Percentiles rank a stretch among this genome's conserved stretches.
Conservation (phyloP, 805 yeast genomes). For the Soucietia sequanensis region DNA sequence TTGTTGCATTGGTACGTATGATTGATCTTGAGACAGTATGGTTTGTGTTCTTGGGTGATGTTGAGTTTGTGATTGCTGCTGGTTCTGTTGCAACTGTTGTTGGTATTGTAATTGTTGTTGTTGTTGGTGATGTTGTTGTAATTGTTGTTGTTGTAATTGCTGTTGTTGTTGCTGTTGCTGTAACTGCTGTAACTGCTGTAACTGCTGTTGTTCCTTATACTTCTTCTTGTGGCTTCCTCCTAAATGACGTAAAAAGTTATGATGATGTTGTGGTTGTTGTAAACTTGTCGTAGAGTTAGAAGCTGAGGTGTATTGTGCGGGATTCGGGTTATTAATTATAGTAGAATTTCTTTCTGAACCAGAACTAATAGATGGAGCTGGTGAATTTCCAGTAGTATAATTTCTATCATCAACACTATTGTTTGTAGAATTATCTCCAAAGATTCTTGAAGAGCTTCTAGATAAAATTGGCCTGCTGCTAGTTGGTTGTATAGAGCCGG, state of each 20-base stretch:
- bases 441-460: constrained; percentile 1
- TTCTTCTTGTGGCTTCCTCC: constrained; percentile 13
- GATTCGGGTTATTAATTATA: background rate
- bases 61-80: too few species aligned
- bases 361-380: constrained; percentile 5
- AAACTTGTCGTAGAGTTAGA: too few species aligned
- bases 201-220: constrained; percentile 2
- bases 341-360: constrained; percentile 5
- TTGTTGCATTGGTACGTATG: too few species aligned
- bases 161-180: background rate
- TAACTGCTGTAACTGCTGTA: background rate
- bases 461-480: constrained; percentile 1
- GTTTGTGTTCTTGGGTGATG: too few species aligned
- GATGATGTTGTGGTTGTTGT: constrained; percentile 12
- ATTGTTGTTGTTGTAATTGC: too few species aligned
- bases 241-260: constrained; percentile 18
- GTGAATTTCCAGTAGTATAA: constrained; percentile 1
- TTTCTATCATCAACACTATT: too few species aligned
- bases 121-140: too few species aligned
- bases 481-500: background rate
- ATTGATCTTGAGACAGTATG: too few species aligned
- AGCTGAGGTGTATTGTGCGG: too few species aligned
- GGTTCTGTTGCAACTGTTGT: too few species aligned
- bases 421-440: background rate
- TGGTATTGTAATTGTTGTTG: too few species aligned